Evolutionary conservation across 2,329 filamentous ascomycete species (phyloP), one percentile per base, ranked within the genome.

Genomic region (Colletotrichum plurivorum): DNA sequence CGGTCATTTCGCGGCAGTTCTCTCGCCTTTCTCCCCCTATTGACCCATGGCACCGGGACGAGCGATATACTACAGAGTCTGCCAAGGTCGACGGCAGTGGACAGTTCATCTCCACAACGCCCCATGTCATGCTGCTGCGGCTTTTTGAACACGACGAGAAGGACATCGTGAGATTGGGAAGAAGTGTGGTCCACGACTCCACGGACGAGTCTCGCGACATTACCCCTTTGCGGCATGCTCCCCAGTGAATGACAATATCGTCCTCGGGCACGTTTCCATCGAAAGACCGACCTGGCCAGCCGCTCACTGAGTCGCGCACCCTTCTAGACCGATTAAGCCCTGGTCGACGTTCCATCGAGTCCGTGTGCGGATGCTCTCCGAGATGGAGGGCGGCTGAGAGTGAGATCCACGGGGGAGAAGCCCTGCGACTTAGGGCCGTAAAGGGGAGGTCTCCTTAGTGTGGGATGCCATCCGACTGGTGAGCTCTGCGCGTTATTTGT

Each of bases 281-380:
- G 66, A 66, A 59, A 56, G 56, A 43, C 49, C 54, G 66, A 60
- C 55, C 31, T 53, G 10, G 46, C 49, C 43, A 18, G 43, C n/a
- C 15, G n/a, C 36, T 43, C 12, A 25, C 61, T 54, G 66, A 65
- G 45, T 65, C 66, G 41, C 45, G 49, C 22, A 36, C 54, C 39
- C 27, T 45, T 49, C 22, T 10, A 27, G 18, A 25, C 25, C 55
- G 61, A 65, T 51, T 48, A 8, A 59, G 54, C 61, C 66, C 61
- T 69, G 20, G 61, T 55, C 61, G n/a, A 55, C 48, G 62, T 65
- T 51, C 54, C 66, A 69, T 69, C 31, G 31, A 65, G 41, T 49
- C 55, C 31, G 31, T 51, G 31, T 55, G 25, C 66, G 54, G 66
- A 54, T 69, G 66, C 48, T 55, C 31, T 54, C 54, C 54, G 61